Evolutionary conservation across 2,329 filamentous ascomycete species (phyloP).

Genomic region (Botrytis fabae): DNA sequence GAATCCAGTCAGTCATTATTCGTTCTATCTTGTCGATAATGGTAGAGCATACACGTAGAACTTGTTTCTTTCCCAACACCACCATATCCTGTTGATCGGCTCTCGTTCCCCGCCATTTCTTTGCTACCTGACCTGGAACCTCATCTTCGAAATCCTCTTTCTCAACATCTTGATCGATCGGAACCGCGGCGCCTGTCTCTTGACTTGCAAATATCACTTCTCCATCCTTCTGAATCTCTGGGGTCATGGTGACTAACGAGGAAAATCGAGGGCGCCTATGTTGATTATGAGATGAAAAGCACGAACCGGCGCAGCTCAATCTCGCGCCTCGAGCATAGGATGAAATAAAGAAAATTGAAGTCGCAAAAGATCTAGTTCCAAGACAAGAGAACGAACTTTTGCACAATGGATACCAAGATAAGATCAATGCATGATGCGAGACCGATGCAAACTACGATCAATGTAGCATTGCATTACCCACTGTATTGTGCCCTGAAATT

Average conservation of each 20-base stretch:
- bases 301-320: background rate
- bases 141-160: slow-evolving; percentile 19
- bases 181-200: background rate
- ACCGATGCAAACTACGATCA: background rate
- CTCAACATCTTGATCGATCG: slow-evolving; percentile 27
- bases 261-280: background rate
- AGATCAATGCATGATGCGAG: background rate
- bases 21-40: background rate
- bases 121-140: slow-evolving; percentile 7
- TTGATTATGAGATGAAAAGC: background rate
- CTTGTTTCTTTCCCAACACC: slow-evolving; percentile 27
- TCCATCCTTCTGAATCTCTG: slow-evolving; percentile 1
- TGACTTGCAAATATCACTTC: slow-evolving; percentile 7
- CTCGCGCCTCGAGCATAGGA: background rate
- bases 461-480: background rate
- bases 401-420: background rate
- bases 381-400: background rate
- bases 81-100: slow-evolving; percentile 27
- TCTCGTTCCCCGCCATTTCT: slow-evolving; percentile 24
- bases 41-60: slow-evolving; percentile 23
- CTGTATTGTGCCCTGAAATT: background rate
- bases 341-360: background rate
- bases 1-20: background rate
- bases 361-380: background rate
- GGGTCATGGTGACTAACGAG: background rate